phyloP scores from a whole-genome alignment of 305 asterid genomes.

The Fraxinus xanthoxyloides region DNA sequence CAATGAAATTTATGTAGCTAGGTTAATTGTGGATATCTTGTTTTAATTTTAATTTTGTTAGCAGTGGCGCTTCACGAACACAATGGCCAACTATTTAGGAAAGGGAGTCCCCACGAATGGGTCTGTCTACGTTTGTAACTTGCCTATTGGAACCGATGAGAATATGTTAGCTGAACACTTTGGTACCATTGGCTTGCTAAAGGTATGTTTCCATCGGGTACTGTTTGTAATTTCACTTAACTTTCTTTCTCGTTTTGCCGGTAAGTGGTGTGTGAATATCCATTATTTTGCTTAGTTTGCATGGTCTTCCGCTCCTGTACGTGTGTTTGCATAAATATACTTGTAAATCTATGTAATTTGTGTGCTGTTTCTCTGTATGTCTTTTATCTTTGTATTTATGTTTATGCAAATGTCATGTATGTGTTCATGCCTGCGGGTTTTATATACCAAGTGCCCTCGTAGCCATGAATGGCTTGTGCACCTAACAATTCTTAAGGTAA shows the following conservation, averaged over 20 bases:
- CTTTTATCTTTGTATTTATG: neutral
- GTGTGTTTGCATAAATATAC: neutral
- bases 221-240: slow-evolving; percentile 18
- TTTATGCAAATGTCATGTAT: neutral
- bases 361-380: neutral
- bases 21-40: slow-evolving; percentile 13
- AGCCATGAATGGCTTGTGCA: neutral
- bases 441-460: neutral
- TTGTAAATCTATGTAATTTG: neutral
- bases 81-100: slow-evolving; percentile 67
- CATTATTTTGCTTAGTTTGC: neutral
- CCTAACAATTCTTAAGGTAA: neutral
- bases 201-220: slow-evolving; percentile 53
- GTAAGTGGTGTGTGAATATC: neutral
- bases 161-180: slow-evolving; percentile 89
- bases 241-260: neutral
- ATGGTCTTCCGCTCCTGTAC: neutral
- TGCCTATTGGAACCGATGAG: slow-evolving; percentile 88
- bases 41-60: neutral
- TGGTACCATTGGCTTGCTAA: slow-evolving; percentile 92
- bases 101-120: slow-evolving; percentile 69
- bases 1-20: slow-evolving; percentile 8
- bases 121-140: slow-evolving; percentile 78
- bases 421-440: neutral
- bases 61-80: slow-evolving; percentile 42